These are phyloP conservation scores for Aphanocladium album DNA, from an alignment of 2,329 filamentous ascomycete genomes.

Conservation along the genomic window DNA sequence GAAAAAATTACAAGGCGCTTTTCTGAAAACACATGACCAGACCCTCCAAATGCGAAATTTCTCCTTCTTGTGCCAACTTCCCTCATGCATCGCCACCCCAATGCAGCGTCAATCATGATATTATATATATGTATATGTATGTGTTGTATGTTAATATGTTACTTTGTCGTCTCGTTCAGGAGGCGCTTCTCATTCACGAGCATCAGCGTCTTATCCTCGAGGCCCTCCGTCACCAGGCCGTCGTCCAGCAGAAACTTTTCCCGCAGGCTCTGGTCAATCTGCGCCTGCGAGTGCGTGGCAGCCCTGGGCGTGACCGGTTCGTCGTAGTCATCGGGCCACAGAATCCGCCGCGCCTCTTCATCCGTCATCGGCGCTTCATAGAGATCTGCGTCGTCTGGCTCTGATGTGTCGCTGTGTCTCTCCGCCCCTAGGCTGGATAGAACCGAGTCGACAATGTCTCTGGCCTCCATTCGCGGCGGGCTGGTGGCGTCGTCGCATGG, in stretches of 20 bases:
- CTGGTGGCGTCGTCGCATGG: not conserved
- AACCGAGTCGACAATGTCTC: not conserved
- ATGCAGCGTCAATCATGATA: too few relatives aligned
- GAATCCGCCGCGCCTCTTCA: conserved; percentile 34
- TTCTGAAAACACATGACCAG: too few relatives aligned
- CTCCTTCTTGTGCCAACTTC: too few relatives aligned
- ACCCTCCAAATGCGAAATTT: too few relatives aligned
- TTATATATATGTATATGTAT: not conserved
- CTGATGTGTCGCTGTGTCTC: not conserved
- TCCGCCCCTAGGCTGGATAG: not conserved
- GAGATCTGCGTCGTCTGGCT: conserved; percentile 17
- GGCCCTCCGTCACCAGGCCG: conserved; percentile 22
- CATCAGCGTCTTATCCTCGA: conserved; percentile 37
- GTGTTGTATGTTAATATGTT: not conserved
- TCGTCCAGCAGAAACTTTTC: conserved; percentile 39
- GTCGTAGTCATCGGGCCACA: conserved; percentile 32
- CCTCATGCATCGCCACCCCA: too few relatives aligned
- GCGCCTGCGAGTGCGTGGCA: not conserved
- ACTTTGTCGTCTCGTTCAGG: conserved; percentile 22
- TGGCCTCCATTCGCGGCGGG: not conserved
- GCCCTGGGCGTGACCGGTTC: conserved; percentile 15
- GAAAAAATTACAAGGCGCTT: too few relatives aligned
- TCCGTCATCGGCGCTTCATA: conserved; percentile 33
- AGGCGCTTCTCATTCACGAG: conserved; percentile 31
- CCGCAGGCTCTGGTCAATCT: conserved; percentile 19